Evolutionary conservation across 2,329 filamentous ascomycete species (phyloP), one percentile per base, ranked within the genome.

Genomic region (Paracamarosporium sp.): DNA sequence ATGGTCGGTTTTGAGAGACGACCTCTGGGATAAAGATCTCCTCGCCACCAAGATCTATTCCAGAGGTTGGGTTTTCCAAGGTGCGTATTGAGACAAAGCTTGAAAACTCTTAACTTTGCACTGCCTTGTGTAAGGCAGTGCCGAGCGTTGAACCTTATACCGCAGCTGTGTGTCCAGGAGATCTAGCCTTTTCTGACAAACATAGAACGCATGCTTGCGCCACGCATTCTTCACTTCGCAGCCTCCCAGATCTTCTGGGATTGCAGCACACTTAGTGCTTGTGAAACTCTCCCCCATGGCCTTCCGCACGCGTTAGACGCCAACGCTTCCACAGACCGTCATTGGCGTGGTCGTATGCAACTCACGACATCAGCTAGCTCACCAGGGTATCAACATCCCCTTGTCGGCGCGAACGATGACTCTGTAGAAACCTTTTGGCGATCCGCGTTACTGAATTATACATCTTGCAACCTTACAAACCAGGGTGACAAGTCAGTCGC

Each of bases 41-140:
- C 60, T 66, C 7, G 31, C 38, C 1, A 44, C 50, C 2, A 24
- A 40, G 0, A 51, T 67, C 5, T 66, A 66, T 36, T 55, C 40
- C 0, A 54, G 63, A 24, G 65, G 59, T 5, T 68, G 66, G 66
- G 65, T 69, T 1, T 67, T 67, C 31, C 66, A 69, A 48, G 53
- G 53, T 56, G 15, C 15, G 46, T 51, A n/a, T n/a, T n/a, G n/a
- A n/a, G n/a, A n/a, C n/a, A n/a, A n/a, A n/a, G n/a, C n/a, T n/a
- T n/a, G n/a, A n/a, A n/a, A n/a, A n/a, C n/a, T n/a, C n/a, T n/a
- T n/a, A n/a, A n/a, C n/a, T n/a, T n/a, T n/a, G 30, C 30, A 31
- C 30, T 7, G 30, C 6, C 13, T 6, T 31, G 30, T 31, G 30
- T 7, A 31, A 31, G 30, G n/a, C n/a, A n/a, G n/a, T n/a, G n/a